Evolutionary conservation across 257 asterid genomes (phyloP).

Genomic region (Ophiorrhiza pumila): DNA sequence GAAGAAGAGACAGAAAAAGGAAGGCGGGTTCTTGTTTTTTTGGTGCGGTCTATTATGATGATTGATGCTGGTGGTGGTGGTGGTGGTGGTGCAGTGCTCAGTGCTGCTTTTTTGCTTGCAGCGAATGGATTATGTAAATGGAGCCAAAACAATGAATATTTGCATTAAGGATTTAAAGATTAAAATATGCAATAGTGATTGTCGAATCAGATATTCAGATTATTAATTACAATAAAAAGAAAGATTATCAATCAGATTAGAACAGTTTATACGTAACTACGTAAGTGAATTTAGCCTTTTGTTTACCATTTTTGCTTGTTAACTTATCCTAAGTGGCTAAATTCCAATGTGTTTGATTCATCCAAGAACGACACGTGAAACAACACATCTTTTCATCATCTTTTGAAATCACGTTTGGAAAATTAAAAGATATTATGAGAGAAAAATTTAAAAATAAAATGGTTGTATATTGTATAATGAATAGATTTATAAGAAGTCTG

Average conservation of each 20-base stretch:
- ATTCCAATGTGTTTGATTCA: too few species aligned
- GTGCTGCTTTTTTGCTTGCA: not conserved
- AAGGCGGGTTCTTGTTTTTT: conserved; percentile 5
- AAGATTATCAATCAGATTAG: not conserved
- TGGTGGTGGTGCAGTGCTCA: not conserved
- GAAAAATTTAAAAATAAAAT: too few species aligned
- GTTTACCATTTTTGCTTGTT: too few species aligned
- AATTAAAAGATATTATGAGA: too few species aligned
- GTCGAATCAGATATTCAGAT: not conserved
- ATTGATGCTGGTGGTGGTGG: too few species aligned
- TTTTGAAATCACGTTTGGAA: too few species aligned
- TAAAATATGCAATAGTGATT: not conserved
- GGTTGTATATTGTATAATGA: too few species aligned
- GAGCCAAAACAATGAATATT: conserved; percentile 3
- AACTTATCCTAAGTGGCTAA: too few species aligned
- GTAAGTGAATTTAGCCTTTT: too few species aligned
- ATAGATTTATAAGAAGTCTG: too few species aligned
- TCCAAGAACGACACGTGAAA: too few species aligned
- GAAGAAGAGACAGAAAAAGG: not conserved
- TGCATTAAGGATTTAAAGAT: not conserved
- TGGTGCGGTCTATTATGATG: not conserved
- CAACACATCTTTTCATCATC: too few species aligned
- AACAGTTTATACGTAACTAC: not conserved
- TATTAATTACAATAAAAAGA: not conserved
- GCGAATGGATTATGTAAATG: conserved; percentile 1